Conservation (phyloP, 768 basidiomycete genomes). For the Suillus weaverae region DNA sequence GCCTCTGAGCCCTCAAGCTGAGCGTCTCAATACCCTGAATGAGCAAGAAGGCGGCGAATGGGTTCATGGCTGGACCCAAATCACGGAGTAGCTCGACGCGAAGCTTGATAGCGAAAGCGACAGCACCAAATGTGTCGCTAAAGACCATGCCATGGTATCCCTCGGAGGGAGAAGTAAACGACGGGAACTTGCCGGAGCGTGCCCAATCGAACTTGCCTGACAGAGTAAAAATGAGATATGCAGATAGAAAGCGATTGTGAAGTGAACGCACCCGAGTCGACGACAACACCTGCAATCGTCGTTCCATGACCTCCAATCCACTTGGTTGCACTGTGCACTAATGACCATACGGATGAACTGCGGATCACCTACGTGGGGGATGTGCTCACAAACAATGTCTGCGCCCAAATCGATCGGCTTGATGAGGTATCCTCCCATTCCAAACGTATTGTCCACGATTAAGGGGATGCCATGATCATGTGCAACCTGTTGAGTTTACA, state of each 20-base stretch:
- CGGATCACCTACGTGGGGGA: not conserved
- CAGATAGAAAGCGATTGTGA: not conserved
- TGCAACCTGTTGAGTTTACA: conserved; percentile 43
- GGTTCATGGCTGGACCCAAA: conserved; percentile 51
- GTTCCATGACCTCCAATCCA: conserved; percentile 74
- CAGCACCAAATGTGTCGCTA: conserved; percentile 48
- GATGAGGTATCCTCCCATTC: conserved; percentile 57
- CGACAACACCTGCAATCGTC: conserved; percentile 61
- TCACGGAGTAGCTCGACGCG: conserved; percentile 55
- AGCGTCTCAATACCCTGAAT: conserved; percentile 65
- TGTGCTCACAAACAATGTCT: conserved; percentile 47
- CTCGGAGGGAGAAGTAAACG: conserved; percentile 54
- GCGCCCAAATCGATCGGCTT: conserved; percentile 57
- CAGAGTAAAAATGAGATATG: conserved; percentile 6
- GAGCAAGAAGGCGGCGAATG: conserved; percentile 59
- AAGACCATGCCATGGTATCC: conserved; percentile 57
- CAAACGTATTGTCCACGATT: conserved; percentile 68
- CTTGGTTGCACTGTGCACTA: conserved; percentile 61
- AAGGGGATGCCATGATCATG: conserved; percentile 60
- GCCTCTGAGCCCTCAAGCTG: conserved; percentile 56
- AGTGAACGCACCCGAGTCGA: conserved; percentile 51
- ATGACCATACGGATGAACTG: not conserved
- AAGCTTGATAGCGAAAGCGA: conserved; percentile 53
- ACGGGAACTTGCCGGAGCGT: conserved; percentile 52
- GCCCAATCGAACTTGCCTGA: conserved; percentile 60